A percentile compares a stretch with the other conserved stretches of the same genome.
These are phyloP conservation scores for Pythium aphanidermatum DNA, from an alignment of 352 stramenopile genomes.

Conservation along the genomic window DNA sequence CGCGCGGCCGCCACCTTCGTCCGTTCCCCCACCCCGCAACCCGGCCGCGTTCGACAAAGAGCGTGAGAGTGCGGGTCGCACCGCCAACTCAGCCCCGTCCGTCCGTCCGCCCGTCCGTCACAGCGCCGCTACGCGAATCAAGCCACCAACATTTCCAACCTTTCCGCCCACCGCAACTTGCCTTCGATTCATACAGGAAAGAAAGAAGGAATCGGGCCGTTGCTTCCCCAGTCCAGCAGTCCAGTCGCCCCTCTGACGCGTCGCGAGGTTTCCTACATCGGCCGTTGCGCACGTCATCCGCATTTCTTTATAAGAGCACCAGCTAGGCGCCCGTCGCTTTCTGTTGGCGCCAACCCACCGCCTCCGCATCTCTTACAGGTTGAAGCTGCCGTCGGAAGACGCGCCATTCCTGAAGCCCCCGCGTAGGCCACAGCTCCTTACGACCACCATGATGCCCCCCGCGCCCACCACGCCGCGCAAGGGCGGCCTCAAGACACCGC, in stretches of 20 bases:
- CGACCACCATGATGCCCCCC: conserved; percentile 13
- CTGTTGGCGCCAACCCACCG: too few relatives aligned
- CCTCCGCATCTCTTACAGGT: too few relatives aligned
- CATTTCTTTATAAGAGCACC: too few relatives aligned
- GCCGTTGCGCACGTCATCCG: conserved; percentile 22
- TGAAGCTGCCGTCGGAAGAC: background rate
- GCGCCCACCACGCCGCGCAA: conserved; percentile 1
- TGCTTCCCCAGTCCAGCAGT: too few relatives aligned
- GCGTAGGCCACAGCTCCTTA: background rate
- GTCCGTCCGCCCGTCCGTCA: background rate
- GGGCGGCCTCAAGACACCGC: too few relatives aligned
- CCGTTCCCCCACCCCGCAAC: too few relatives aligned
- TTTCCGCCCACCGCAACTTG: background rate
- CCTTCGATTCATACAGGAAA: background rate
- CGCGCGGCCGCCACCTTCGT: too few relatives aligned
- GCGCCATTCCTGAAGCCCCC: background rate
- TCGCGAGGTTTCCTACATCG: background rate
- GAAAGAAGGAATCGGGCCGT: conserved; percentile 1
- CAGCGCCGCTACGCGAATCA: background rate
- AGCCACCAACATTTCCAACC: background rate
- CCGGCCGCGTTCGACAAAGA: background rate
- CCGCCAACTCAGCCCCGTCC: too few relatives aligned
- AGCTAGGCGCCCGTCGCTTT: too few relatives aligned
- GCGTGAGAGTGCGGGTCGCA: background rate
- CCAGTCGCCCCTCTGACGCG: conserved; percentile 12